Percentiles rank a stretch among this genome's conserved stretches.
phyloP scores from a whole-genome alignment of 305 asterid species.

The Fraxinus albicans region DNA sequence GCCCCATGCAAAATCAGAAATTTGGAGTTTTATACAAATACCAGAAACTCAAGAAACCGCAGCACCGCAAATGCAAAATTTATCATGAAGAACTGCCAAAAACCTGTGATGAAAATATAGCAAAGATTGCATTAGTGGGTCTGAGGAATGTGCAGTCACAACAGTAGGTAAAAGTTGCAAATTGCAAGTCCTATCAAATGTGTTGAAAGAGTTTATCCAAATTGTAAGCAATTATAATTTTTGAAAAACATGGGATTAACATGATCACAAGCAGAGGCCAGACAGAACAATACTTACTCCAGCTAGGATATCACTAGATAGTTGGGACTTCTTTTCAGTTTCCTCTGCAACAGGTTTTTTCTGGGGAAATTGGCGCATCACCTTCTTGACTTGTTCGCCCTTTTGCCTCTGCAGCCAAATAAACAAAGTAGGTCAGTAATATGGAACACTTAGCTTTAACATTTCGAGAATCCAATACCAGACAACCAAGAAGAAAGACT shows the following conservation, averaged over 20 bases:
- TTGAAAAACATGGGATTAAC: not conserved
- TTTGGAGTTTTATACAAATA: not conserved
- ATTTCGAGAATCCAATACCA: not conserved
- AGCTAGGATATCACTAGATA: slow-evolving; percentile 63
- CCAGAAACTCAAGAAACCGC: not conserved
- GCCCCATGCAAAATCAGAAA: slow-evolving; percentile 13
- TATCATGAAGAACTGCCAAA: slow-evolving; percentile 53
- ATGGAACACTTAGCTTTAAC: not conserved
- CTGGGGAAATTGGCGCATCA: slow-evolving; percentile 62
- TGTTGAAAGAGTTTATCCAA: not conserved
- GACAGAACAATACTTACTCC: slow-evolving; percentile 47
- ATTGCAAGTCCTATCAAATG: too few relatives aligned
- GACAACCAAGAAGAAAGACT: slow-evolving; percentile 2
- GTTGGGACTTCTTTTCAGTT: slow-evolving; percentile 44
- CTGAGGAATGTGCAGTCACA: not conserved
- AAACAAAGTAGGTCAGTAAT: not conserved
- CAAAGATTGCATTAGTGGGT: slow-evolving; percentile 5
- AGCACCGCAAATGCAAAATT: not conserved
- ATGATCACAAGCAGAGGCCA: not conserved
- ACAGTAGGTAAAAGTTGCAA: not conserved
- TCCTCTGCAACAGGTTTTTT: slow-evolving; percentile 46
- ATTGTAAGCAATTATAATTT: not conserved
- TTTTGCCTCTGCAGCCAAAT: slow-evolving; percentile 61
- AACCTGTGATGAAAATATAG: slow-evolving; percentile 41
- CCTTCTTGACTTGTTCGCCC: slow-evolving; percentile 57